Evolutionary conservation across 106 monocot species (phyloP), one percentile per base, ranked within the genome.

Genomic region (Allium sativum): DNA sequence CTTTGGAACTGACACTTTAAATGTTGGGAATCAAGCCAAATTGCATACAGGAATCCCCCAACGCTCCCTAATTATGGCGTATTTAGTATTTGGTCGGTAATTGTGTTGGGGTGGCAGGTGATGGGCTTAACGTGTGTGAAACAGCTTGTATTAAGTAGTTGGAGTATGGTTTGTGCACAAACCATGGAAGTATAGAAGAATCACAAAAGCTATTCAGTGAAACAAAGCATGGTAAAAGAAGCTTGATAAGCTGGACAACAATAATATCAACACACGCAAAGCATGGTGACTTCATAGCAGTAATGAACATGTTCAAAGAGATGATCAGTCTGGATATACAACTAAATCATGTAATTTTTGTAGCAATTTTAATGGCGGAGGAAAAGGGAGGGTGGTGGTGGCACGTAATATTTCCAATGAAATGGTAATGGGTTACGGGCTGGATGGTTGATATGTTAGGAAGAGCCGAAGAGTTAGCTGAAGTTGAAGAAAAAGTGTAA

Each of bases 381-480:
- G 79, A 55, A 82, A 71, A 19, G 96, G 96, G 45, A 73, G 71
- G 70, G 84, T 88, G 1, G 61, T 65, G 5, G 19, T n/a, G n/a
- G 96, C 90, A 1, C 58, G 66, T 10, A 42, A 68, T 52, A 56
- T 87, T 14, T 85, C 87, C 17, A 45, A 79, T 13, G 68, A 69
- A 9, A 96, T 96, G 79, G 41, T 72, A 0, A 8, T 3, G 7
- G 14, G 65, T 18, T 71, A 76, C 60, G 51, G 17, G 44, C 18
- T 87, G 7, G 78, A 95, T 96, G 55, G 96, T 87, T 44, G 91
- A 96, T 47, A 91, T 96, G 90, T 50, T 96, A 43, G 96, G 86
- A 40, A 82, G 82, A 59, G 87, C 90, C 6, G 87, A 87, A 40
- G 81, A 70, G 61, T 65, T 96, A 14, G 66, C 16, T 1, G 96